Evolutionary conservation across 441 rosid genomes (phyloP).

Genomic region (Raphanus hybrid): DNA sequence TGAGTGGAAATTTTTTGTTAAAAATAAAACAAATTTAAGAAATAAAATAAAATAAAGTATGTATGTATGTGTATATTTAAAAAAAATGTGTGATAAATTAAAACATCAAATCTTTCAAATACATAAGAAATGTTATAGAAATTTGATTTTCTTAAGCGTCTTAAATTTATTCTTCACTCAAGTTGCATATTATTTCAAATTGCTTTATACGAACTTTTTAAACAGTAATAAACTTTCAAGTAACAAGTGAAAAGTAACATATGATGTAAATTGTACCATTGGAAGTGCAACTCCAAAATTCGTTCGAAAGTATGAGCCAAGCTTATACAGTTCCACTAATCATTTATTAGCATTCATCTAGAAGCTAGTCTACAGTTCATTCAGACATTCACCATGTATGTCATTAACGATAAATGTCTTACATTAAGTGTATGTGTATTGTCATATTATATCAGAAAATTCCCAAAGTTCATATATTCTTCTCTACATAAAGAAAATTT

Average conservation of each 20-base stretch:
- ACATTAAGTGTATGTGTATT: neutral
- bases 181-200: slow-evolving; percentile 9
- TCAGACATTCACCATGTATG: neutral
- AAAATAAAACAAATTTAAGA: neutral
- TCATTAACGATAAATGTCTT: slow-evolving; percentile 21
- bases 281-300: slow-evolving; percentile 15
- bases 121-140: neutral
- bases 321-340: neutral
- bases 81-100: neutral
- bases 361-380: slow-evolving; percentile 10
- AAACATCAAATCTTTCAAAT: neutral
- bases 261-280: slow-evolving; percentile 22
- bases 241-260: slow-evolving; percentile 1
- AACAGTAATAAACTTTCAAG: neutral
- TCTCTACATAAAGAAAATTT: slow-evolving; percentile 6
- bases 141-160: neutral
- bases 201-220: neutral
- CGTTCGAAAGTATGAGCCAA: neutral
- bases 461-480: slow-evolving; percentile 29
- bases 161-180: neutral
- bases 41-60: neutral
- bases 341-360: neutral
- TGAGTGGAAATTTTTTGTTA: neutral
- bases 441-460: slow-evolving; percentile 3
- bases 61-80: neutral